These are phyloP conservation scores for Aspergillus sparsus DNA, from an alignment of 495 filamentous ascomycete genomes.

Conservation along the genomic window DNA sequence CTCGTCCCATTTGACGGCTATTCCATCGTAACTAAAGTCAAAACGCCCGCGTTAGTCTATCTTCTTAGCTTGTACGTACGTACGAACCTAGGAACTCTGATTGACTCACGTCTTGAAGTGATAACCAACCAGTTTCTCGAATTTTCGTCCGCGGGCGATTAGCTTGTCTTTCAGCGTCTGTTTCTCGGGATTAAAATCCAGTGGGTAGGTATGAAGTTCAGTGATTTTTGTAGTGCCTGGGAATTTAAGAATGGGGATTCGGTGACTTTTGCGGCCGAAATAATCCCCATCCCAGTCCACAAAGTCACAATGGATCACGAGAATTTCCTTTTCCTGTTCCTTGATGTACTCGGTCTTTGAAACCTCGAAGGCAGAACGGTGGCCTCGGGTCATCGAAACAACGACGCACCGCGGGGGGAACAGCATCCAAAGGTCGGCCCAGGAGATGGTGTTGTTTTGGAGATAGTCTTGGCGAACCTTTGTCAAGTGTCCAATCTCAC, in stretches of 20 bases:
- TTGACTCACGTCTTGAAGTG: constrained; percentile 1
- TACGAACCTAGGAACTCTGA: not conserved
- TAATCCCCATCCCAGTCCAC: not conserved
- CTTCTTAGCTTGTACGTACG: too few species aligned
- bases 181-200: not conserved
- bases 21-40: not conserved
- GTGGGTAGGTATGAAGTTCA: not conserved
- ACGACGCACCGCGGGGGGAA: not conserved
- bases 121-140: not conserved
- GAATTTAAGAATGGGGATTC: not conserved
- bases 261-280: not conserved
- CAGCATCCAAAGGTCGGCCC: not conserved
- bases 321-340: not conserved
- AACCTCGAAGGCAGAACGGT: not conserved
- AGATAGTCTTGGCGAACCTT: not conserved
- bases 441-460: constrained; percentile 1
- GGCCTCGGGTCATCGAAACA: not conserved
- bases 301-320: not conserved
- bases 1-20: not conserved
- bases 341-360: not conserved
- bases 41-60: not conserved
- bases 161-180: not conserved
- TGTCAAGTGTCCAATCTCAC: not conserved
- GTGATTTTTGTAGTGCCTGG: not conserved
- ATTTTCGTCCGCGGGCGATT: not conserved